Conservation (phyloP, 805 yeast genomes). For the Ogataea thermomethanolica region DNA sequence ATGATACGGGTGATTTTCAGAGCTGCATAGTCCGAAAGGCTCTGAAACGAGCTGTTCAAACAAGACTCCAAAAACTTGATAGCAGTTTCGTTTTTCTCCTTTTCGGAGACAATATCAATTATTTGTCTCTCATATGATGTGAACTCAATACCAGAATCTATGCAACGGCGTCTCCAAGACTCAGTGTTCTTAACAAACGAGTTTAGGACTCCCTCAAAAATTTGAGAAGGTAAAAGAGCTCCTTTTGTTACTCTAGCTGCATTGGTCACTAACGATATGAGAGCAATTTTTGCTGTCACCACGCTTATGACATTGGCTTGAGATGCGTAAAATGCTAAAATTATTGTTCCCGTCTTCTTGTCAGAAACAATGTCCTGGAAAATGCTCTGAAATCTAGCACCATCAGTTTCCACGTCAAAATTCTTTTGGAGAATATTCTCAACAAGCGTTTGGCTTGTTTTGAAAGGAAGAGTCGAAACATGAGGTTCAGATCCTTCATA, state of each 20-base stretch:
- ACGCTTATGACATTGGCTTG: slow-evolving; percentile 55
- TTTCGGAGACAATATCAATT: slow-evolving; percentile 56
- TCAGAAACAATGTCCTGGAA: slow-evolving; percentile 40
- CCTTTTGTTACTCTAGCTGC: slow-evolving; percentile 38
- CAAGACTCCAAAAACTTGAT: slow-evolving; percentile 57
- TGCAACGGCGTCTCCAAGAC: slow-evolving; percentile 42
- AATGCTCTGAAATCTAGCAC: slow-evolving; percentile 39
- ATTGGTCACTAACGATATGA: slow-evolving; percentile 44
- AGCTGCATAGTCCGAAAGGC: slow-evolving; percentile 47
- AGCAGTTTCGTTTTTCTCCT: slow-evolving; percentile 55
- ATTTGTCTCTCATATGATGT: slow-evolving; percentile 54
- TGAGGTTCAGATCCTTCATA: slow-evolving; percentile 50
- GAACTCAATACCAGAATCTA: slow-evolving; percentile 47
- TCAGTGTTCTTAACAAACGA: slow-evolving; percentile 46
- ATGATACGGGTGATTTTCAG: slow-evolving; percentile 54
- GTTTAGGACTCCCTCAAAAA: slow-evolving; percentile 44
- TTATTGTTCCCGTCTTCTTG: slow-evolving; percentile 53
- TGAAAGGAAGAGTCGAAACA: slow-evolving; percentile 58
- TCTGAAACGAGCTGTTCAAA: slow-evolving; percentile 43
- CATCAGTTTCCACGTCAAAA: slow-evolving; percentile 49
- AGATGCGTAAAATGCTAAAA: slow-evolving; percentile 62
- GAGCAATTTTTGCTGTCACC: slow-evolving; percentile 53
- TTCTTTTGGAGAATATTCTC: slow-evolving; percentile 35
- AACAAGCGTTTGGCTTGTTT: slow-evolving; percentile 53
- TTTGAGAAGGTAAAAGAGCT: slow-evolving; percentile 42